Evolutionary conservation across 2,329 filamentous ascomycete species (phyloP), one percentile per base, ranked within the genome.

Genomic region (Aspergillus sp.): DNA sequence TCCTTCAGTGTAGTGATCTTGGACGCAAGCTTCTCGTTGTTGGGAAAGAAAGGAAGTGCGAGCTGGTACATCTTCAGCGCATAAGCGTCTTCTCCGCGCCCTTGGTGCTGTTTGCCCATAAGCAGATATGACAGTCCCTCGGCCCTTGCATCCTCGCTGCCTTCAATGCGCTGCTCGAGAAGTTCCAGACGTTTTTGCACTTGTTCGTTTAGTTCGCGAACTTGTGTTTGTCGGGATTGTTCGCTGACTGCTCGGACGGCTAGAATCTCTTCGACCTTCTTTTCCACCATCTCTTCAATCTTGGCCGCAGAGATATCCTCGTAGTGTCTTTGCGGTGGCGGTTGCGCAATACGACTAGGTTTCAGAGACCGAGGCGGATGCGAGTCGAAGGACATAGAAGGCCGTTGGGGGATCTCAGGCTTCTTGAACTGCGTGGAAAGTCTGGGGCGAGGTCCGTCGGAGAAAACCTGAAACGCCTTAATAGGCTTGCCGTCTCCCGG

Each of bases 81-180:
- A 36, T 86, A 90, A 3, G 80, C 81, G 54, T 96, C 87, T 66
- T 97, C 91, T 2, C 92, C 92, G 4, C 87, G 84, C 55, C 92
- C 91, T 71, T 93, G 92, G 70, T 96, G 90, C 73, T 97, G 92
- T 65, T 95, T 90, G 1, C 92, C 94, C 83, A 95, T 92, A n/a
- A 97, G 82, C 36, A 98, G 78, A 68, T 90, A 92, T 11, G 92
- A 90, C 29, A 98, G 77, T 0, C 94, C 95, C 63, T 96, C 91
- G 0, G 91, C 88, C 55, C 90, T 87, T 26, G 84, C 81, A 67
- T 96, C 91, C 42, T 93, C 91, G 50, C 84, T 85, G 20, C 85
- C 85, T 59, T 94, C 90, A 29, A 98, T 90, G n/a, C 91, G 89
- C 65, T 89, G 86, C 75, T 98, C 94, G 3, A 98, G 82, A 0